Percentiles rank a stretch among this genome's conserved stretches.
These are phyloP conservation scores for Thyridium curvatum DNA, from an alignment of 2,329 filamentous ascomycete genomes.

Conservation along the genomic window DNA sequence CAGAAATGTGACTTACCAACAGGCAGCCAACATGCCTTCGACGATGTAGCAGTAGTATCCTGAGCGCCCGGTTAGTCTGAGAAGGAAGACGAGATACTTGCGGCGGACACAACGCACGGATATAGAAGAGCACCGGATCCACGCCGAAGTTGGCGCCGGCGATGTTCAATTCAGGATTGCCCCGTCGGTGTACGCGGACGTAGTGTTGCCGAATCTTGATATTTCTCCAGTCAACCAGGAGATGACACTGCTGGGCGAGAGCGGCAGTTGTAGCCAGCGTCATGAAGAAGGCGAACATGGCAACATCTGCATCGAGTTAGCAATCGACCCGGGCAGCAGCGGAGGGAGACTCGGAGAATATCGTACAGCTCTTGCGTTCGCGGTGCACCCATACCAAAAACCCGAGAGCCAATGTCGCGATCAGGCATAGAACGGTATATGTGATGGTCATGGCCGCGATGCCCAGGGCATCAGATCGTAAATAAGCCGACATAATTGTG, in stretches of 20 bases:
- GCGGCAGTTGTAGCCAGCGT: conserved; percentile 28
- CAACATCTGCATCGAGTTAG: conserved; percentile 25
- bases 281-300: conserved; percentile 28
- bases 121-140: conserved; percentile 38
- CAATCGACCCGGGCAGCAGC: neutral
- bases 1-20: conserved; percentile 29
- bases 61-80: conserved; percentile 22
- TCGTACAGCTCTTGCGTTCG: conserved; percentile 32
- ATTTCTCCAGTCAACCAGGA: conserved; percentile 29
- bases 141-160: conserved; percentile 31
- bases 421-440: conserved; percentile 27
- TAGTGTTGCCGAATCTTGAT: conserved; percentile 31
- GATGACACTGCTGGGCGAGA: conserved; percentile 35
- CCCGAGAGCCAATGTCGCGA: conserved; percentile 22
- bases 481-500: conserved; percentile 7
- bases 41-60: conserved; percentile 45
- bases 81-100: rapidly evolving
- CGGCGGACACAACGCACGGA: conserved; percentile 28
- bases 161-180: conserved; percentile 33
- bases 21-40: conserved; percentile 37
- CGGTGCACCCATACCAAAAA: conserved; percentile 31
- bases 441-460: conserved; percentile 23
- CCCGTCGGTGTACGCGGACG: conserved; percentile 23
- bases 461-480: conserved; percentile 24
- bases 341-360: conserved; percentile 10